phyloP scores from a whole-genome alignment of 306 rosid species.

The Sicyos edulis region DNA sequence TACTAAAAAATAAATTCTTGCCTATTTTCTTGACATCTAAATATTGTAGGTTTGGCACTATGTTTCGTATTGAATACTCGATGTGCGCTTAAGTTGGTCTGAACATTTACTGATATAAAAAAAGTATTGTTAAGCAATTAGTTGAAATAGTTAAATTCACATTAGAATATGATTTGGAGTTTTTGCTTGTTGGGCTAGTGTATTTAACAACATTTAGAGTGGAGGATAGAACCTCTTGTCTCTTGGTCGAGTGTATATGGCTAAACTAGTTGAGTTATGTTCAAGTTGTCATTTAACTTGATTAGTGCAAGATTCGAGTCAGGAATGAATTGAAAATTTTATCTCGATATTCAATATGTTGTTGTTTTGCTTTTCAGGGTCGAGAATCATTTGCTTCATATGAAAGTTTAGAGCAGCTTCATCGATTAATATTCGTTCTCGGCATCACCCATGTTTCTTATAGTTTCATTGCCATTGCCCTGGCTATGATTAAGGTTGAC shows the following conservation, averaged over 20 bases:
- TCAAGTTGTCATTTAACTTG: no score
- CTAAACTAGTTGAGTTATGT: no score
- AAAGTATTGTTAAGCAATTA: background rate
- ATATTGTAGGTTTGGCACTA: no score
- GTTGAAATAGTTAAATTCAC: background rate
- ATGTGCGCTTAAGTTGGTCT: no score
- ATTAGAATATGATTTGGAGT: background rate
- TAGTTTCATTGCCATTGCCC: conserved; percentile 64
- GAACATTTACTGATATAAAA: no score
- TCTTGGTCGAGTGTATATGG: no score
- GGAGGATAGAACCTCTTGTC: no score
- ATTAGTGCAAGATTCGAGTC: background rate
- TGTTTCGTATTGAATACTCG: no score
- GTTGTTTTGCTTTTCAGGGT: conserved; percentile 45
- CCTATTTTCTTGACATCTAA: no score
- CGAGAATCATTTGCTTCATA: conserved; percentile 78
- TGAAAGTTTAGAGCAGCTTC: conserved; percentile 92
- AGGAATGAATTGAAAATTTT: background rate
- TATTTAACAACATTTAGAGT: no score
- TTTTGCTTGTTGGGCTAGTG: background rate
- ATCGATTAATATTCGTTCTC: conserved; percentile 73
- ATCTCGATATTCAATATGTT: background rate
- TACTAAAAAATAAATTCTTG: no score
- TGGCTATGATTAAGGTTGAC: conserved; percentile 79
- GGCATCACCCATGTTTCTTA: conserved; percentile 75